These are phyloP conservation scores for Coemansia sp. DNA, from an alignment of 192 early-diverging fungal species.

Conservation along the genomic window DNA sequence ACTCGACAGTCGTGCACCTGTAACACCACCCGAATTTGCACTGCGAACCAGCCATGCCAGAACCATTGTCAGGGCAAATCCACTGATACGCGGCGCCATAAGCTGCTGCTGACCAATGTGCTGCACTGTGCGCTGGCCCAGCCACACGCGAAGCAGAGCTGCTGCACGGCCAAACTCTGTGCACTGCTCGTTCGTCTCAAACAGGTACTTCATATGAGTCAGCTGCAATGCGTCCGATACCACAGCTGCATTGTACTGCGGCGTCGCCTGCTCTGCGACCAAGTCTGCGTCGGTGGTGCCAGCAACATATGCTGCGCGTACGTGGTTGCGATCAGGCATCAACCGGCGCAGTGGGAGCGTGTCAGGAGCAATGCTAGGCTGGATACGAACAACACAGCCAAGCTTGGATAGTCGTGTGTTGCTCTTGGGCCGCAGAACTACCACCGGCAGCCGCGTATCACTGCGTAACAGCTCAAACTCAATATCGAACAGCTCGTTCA, in stretches of 20 bases:
- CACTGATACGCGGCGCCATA: constrained; percentile 54
- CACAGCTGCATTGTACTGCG: constrained; percentile 86
- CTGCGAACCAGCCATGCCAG: constrained; percentile 78
- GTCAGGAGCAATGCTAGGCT: constrained; percentile 68
- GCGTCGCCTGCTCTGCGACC: constrained; percentile 61
- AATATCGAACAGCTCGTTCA: constrained; percentile 55
- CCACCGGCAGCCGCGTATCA: constrained; percentile 65
- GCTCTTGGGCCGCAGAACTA: constrained; percentile 56
- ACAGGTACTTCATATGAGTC: constrained; percentile 75
- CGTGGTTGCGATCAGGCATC: constrained; percentile 78
- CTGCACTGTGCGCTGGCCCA: constrained; percentile 66
- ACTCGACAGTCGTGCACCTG: constrained; percentile 58
- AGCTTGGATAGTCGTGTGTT: constrained; percentile 15
- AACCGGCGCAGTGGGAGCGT: constrained; percentile 71
- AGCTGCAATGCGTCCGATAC: constrained; percentile 74
- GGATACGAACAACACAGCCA: constrained; percentile 64
- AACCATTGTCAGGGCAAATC: constrained; percentile 85
- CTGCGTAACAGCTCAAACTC: constrained; percentile 58
- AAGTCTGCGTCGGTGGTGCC: constrained; percentile 8
- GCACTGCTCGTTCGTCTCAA: constrained; percentile 69
- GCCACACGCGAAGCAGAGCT: constrained; percentile 82
- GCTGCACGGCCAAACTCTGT: constrained; percentile 79
- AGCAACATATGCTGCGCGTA: constrained; percentile 60
- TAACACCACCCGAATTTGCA: constrained; percentile 30
- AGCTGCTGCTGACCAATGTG: constrained; percentile 10